Conservation (phyloP, 176 grass and related monocot genomes). For the Bonia amplexicaulis region DNA sequence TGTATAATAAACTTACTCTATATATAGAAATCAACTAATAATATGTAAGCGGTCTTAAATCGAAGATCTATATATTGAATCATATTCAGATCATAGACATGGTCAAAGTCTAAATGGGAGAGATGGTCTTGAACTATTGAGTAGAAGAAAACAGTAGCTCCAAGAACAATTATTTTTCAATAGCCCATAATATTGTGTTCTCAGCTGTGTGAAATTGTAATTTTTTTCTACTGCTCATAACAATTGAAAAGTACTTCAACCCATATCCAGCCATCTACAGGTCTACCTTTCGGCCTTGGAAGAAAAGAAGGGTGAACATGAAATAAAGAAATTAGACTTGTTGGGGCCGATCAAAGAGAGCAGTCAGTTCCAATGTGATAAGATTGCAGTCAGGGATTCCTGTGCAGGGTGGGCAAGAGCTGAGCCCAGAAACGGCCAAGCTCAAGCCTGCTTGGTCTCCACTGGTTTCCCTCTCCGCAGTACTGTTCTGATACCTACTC, state of each 20-base stretch:
- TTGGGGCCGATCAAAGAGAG: conserved; percentile 24
- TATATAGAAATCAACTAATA: background rate
- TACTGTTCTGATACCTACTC: background rate
- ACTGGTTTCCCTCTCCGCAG: background rate
- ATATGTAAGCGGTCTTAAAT: background rate
- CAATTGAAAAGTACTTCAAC: background rate
- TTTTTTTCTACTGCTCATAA: background rate
- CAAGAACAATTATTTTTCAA: background rate
- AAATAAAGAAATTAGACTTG: conserved; percentile 33
- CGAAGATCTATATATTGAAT: background rate
- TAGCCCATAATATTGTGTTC: background rate
- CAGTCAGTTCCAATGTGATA: conserved; percentile 54
- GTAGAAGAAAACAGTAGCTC: background rate
- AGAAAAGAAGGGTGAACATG: background rate
- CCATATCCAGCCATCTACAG: background rate
- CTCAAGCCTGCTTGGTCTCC: conserved; percentile 3
- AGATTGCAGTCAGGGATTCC: conserved; percentile 43
- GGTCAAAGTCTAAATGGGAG: conserved; percentile 7
- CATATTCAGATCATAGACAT: background rate
- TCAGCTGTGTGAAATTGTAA: background rate
- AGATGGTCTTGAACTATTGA: background rate
- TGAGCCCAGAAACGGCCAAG: background rate
- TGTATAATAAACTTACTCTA: background rate
- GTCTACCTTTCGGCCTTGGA: background rate
- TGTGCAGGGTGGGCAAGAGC: conserved; percentile 18